Conservation (phyloP, 2,329 filamentous ascomycete genomes). For the Diplocarpon rosae region DNA sequence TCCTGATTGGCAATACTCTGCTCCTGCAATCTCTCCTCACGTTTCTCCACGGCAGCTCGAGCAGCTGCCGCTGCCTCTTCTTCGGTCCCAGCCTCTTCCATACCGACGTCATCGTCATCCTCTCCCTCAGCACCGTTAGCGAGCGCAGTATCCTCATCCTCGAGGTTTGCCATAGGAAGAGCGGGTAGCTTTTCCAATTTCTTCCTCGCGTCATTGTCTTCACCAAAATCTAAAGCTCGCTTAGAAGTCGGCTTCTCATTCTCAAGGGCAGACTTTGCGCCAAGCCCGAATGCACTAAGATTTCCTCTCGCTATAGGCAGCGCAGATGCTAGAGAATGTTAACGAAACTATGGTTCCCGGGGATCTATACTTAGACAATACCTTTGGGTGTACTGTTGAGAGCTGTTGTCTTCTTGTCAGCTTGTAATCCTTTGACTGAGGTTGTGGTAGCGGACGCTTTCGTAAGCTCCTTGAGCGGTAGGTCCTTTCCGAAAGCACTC, state of each 20-base stretch:
- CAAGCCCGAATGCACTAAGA: constrained; percentile 74
- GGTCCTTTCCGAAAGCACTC: constrained; percentile 44
- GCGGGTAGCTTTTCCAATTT: constrained; percentile 87
- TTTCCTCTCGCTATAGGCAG: constrained; percentile 61
- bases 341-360: background rate
- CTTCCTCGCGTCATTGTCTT: constrained; percentile 76
- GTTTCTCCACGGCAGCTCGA: constrained; percentile 73
- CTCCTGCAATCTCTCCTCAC: constrained; percentile 53
- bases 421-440: constrained; percentile 30
- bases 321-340: constrained; percentile 31
- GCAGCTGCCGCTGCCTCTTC: constrained; percentile 81
- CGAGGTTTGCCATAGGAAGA: constrained; percentile 53
- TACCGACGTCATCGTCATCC: constrained; percentile 55
- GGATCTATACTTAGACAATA: constrained; percentile 18
- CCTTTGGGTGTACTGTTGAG: constrained; percentile 31
- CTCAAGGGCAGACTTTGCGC: constrained; percentile 53
- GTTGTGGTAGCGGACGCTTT: constrained; percentile 35
- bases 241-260: constrained; percentile 56
- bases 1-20: constrained; percentile 28
- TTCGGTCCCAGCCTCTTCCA: constrained; percentile 69
- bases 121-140: constrained; percentile 49
- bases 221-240: constrained; percentile 72
- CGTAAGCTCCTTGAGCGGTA: constrained; percentile 36
- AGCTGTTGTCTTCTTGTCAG: constrained; percentile 33
- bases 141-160: constrained; percentile 41